Base-by-base conservation (phyloP, 345 rosid species). In the Arabidopsis arenosa region DNA sequence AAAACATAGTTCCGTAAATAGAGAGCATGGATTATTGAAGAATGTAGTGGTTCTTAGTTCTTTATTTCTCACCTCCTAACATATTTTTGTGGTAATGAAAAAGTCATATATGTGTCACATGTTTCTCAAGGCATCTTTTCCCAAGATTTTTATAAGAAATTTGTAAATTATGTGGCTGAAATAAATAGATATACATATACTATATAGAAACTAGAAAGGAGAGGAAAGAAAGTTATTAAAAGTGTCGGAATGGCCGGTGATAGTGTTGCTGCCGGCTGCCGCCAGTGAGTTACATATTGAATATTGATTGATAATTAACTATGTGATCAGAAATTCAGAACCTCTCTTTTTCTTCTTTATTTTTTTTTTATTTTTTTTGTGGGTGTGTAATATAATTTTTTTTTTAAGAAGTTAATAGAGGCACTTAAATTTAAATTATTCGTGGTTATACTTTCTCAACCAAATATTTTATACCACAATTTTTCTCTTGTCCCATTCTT, bases 241-340 rank as follows among this genome's bases (percentile, higher is more conserved):
- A 54, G 52, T 64, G 77, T 73, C 33, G 54, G 56, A 44, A 64
- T 73, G 71, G 71, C 39, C 64, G 64, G 77, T 73, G 70, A 23
- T 54, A 14, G 6, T 73, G 54, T 15, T 41, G 45, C 70, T 35
- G 76, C 76, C 76, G 30, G 48, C 56, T 49, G 68, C 41, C 48
- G 54, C 44, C 44, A 66, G 70, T 49, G 30, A 59, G 44, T 59
- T 36, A 66, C 10, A 35, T 51, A 18, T 51, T 39, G 26, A 23
- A 35, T 51, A 18, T 51, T 18, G 5, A 8, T 18, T 37, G 56
- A 30, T 63, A 4, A 44, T 8, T 35, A 4, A 35, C 8, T 37
- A 40, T 61, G 40, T 62, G 5, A 15, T n/a, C 57, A 48, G 26
- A 23, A 23, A 23, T 23, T 23, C 26, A 23, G 9, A 64, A 64